Evolutionary conservation across 2,329 filamentous ascomycete species (phyloP), one percentile per base, ranked within the genome.

Genomic region (Penicillium sp.): DNA sequence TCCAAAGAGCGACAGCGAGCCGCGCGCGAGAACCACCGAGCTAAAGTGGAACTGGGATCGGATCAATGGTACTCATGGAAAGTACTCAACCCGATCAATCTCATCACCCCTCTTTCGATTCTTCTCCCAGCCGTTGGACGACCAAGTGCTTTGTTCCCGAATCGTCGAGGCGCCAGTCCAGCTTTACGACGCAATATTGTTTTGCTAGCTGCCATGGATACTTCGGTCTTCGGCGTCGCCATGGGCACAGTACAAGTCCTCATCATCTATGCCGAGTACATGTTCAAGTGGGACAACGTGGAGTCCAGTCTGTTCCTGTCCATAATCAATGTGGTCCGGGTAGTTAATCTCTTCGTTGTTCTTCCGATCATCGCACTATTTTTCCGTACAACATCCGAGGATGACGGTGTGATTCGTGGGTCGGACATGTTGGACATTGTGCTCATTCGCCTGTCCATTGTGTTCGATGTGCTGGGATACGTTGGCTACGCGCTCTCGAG

Each of bases 301-400:
- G 83, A 95, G 60, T 84, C 83, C 9, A 86, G 84, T 30, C 72
- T 80, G 11, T 95, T 88, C 61, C 76, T 95, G 37, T 90, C 85
- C 1, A 70, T 84, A n/a, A 72, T 87, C 34, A 95, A 87, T 54
- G 73, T 77, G 47, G 76, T 79, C 28, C 82, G 92, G 17, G 88
- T 95, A 6, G 54, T 84, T 8, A 76, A 80, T 11, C 76, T 98
- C 1, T 71, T 95, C 35, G 70, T 80, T 20, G 55, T 93, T 17
- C 76, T 95, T 15, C 92, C 92, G 0, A 42, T 81, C 2, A 61
- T 94, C 48, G 90, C 88, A 41, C 82, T 88, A 46, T 50, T 89
- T 38, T 77, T 92, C 55, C 83, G 87, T 15, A 63, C 47, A 2
- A 66, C 61, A 11, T 33, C 44, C 9, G 39, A 37, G 32, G 32